Evolutionary conservation across 2,329 filamentous ascomycete genomes (phyloP), one percentile per base, ranked within the genome.

Genomic region (Aspergillus sergii): DNA sequence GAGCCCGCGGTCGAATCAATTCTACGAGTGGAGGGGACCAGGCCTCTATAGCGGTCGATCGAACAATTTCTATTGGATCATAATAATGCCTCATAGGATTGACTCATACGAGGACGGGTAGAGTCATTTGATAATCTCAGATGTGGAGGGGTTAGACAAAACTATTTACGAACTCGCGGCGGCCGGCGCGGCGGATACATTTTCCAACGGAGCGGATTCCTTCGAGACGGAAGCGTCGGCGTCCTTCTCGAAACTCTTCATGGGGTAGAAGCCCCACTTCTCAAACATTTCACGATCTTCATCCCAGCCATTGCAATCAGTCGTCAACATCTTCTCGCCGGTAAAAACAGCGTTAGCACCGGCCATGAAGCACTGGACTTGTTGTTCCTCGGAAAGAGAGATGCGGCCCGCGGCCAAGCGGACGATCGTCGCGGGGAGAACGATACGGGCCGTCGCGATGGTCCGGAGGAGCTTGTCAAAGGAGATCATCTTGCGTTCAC

Each of bases 331-430:
- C 84, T 94, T 96, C 82, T 97, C 93, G 10, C 93, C 93, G 0
- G 93, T 97, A 75, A 97, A 97, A 39, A 97, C 90, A n/a, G 93
- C 93, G 72, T 97, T 97, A 1, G 93, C 93, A 16, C 93, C 93
- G 0, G 93, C 92, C 86, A 92, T 89, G 81, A 96, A 97, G 78
- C 93, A 96, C 68, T 94, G 76, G 16, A 92, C 89, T 80, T 97
- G 93, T 81, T 96, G 90, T 79, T 95, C 92, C 80, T 97, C 93
- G 4, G 87, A 85, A 86, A 97, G 90, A 14, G 89, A 91, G 75
- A 92, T 93, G 54, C 93, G 84, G 3, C 93, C 93, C 0, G 93
- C 93, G 0, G 93, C 93, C 55, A 96, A 88, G 50, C 93, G 88
- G 67, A 97, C 92, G 69, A 96, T 96, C 21, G 93, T 95, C 1